phyloP scores from a whole-genome alignment of 2,329 filamentous ascomycete species.

The Colletotrichum brevisporum region DNA sequence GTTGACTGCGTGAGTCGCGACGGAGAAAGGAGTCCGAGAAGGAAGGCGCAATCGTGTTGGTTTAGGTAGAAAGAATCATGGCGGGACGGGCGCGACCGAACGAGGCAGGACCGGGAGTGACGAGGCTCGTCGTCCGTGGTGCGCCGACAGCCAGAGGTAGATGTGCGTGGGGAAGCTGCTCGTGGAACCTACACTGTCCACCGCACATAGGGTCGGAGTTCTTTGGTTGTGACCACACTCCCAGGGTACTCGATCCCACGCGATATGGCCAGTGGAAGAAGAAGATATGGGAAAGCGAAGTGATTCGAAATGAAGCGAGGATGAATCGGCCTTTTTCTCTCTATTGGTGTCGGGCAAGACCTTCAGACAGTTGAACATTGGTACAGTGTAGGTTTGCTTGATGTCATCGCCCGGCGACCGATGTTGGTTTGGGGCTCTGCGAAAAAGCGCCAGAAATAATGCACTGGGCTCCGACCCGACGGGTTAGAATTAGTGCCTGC shows the following conservation, averaged over 20 bases:
- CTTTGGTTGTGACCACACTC: too few species aligned
- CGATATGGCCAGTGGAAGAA: too few species aligned
- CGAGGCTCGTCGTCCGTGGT: slow-evolving; percentile 34
- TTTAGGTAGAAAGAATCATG: slow-evolving; percentile 32
- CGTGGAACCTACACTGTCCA: neutral
- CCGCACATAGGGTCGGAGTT: neutral
- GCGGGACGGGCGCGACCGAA: slow-evolving; percentile 25
- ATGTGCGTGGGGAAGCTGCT: slow-evolving; percentile 38
- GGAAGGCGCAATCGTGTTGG: slow-evolving; percentile 10
- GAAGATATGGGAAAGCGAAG: too few species aligned
- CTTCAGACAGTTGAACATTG: slow-evolving; percentile 4
- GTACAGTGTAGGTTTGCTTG: slow-evolving; percentile 18
- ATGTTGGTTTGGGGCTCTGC: slow-evolving; percentile 10
- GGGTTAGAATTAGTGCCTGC: too few species aligned
- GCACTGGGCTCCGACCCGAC: too few species aligned
- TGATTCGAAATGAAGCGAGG: too few species aligned
- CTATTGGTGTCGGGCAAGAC: too few species aligned
- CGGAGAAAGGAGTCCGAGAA: slow-evolving; percentile 7
- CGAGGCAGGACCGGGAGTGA: slow-evolving; percentile 31
- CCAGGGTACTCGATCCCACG: too few species aligned
- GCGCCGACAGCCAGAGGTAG: slow-evolving; percentile 30
- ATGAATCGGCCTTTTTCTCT: too few species aligned
- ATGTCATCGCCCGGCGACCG: slow-evolving; percentile 29
- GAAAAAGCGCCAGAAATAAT: neutral
- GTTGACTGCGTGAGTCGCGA: neutral